A percentile compares a stretch with the other conserved stretches of the same genome.
phyloP scores from a whole-genome alignment of 2,329 filamentous ascomycete genomes.

The Colletotrichum plurivorum region DNA sequence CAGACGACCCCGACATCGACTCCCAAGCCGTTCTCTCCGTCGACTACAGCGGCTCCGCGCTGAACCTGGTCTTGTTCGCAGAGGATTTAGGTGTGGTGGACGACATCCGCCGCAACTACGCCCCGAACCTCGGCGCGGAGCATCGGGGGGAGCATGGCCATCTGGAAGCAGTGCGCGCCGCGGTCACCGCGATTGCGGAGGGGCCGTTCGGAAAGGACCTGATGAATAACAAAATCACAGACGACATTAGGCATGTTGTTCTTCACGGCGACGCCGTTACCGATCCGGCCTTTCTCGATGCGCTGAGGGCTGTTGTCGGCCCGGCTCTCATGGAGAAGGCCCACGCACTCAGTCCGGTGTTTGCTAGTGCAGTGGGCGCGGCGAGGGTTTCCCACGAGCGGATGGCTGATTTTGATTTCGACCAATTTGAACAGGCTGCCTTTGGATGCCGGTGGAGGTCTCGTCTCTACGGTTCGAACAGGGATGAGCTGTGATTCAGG shows the following conservation, averaged over 20 bases:
- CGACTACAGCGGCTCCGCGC: slow-evolving; percentile 8
- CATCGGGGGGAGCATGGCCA: background rate
- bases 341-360: background rate
- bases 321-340: background rate
- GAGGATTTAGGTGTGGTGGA: background rate
- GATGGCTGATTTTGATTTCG: background rate
- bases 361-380: background rate
- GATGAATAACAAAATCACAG: background rate
- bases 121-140: background rate
- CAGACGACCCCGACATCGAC: background rate
- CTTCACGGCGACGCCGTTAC: slow-evolving; percentile 6
- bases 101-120: background rate
- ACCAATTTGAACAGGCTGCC: background rate
- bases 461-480: background rate
- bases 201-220: background rate
- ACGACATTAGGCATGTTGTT: background rate
- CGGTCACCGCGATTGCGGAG: background rate
- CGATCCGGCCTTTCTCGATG: background rate
- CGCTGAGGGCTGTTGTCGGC: background rate
- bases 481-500: background rate
- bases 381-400: background rate
- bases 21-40: slow-evolving; percentile 4
- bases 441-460: background rate
- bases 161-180: background rate
- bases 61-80: background rate